These are phyloP conservation scores for Echium plantagineum DNA, from an alignment of 257 asterid species.

Conservation along the genomic window DNA sequence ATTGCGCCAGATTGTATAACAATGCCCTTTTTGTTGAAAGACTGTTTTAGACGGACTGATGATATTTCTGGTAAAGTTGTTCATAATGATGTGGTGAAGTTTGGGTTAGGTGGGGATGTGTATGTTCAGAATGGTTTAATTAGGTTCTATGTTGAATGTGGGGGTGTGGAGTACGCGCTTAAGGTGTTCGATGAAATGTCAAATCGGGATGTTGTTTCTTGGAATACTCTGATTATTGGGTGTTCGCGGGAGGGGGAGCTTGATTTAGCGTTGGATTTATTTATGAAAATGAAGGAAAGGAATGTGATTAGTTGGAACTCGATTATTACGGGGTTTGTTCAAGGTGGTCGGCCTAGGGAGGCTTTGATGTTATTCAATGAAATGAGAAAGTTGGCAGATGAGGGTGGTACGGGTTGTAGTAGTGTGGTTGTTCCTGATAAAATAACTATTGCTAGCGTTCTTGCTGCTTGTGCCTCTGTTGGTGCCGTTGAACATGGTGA, in stretches of 20 bases:
- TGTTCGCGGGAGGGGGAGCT: conserved; percentile 46
- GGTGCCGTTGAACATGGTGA: conserved; percentile 70
- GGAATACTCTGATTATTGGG: conserved; percentile 58
- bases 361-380: conserved; percentile 52
- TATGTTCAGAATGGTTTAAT: conserved; percentile 60
- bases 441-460: conserved; percentile 52
- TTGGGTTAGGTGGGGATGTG: conserved; percentile 41
- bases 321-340: conserved; percentile 67
- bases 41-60: conserved; percentile 41
- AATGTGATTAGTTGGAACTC: conserved; percentile 72
- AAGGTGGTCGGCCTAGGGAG: conserved; percentile 61
- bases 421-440: conserved; percentile 44
- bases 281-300: too few species aligned
- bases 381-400: conserved; percentile 36
- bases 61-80: conserved; percentile 29
- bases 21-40: conserved; percentile 56
- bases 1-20: conserved; percentile 49
- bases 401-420: background rate
- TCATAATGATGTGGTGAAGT: conserved; percentile 40
- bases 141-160: conserved; percentile 37
- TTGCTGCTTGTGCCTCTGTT: conserved; percentile 77
- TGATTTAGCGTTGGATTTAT: conserved; percentile 35
- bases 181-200: conserved; percentile 67
- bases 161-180: conserved; percentile 38
- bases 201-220: conserved; percentile 56